Evolutionary conservation across 768 basidiomycete genomes (phyloP), one percentile per base, ranked within the genome.

Genomic region (Chlorophyllum brunneum): DNA sequence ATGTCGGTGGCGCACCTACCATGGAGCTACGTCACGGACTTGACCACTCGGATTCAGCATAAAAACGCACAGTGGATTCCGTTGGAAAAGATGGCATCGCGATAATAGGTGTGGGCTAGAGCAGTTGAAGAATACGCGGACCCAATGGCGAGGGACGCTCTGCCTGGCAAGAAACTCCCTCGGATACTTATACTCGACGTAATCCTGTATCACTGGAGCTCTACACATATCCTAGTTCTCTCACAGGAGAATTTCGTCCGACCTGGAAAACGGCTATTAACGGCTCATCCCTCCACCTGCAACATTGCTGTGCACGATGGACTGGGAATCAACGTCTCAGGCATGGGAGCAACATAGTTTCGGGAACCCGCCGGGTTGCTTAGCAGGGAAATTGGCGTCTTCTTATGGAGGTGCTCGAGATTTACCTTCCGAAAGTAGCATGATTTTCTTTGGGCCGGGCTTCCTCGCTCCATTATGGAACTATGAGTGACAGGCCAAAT

Each of bases 231-330:
- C 41, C 26, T 13, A 18, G 44, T 44, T 43, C 51, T 43, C 42
- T 52, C 51, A 44, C 42, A 52, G 33, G 40, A 29, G 2, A 8
- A 18, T 44, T 52, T 52, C 42, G 42, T 36, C 51, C 51, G 51
- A 52, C 15, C 24, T 29, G n/a, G 15, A 18, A 18, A 26, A 36
- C 27, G 26, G 34, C 5, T 45, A 52, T 37, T 34, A 34, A 52
- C 20, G 29, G 33, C 26, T 9, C 18, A 27, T n/a, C 4, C 26
- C 2, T 43, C 30, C 33, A 42, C 40, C 22, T 16, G 10, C 39
- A 24, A 51, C 41, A 43, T 26, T 18, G 8, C n/a, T 24, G n/a
- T 43, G 7, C 24, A 34, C 10, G 13, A 15, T 23, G 24, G 10
- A 18, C 31, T 51, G 41, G 50, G 50, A 51, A 51, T 0, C 15